These are phyloP conservation scores for Rhizopogon roseolus DNA, from an alignment of 768 basidiomycete species.

Conservation along the genomic window DNA sequence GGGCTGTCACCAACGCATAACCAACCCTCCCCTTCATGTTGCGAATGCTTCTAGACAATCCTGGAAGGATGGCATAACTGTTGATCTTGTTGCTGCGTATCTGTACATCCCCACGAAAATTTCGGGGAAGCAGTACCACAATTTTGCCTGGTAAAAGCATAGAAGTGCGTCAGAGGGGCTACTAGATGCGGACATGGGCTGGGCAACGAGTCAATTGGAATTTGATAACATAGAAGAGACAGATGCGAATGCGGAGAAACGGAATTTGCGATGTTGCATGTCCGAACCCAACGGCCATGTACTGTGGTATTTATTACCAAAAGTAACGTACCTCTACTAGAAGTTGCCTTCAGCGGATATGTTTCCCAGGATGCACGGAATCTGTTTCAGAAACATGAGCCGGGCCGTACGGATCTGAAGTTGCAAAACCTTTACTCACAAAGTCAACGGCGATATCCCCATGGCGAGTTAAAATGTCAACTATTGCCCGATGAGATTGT, in stretches of 20 bases:
- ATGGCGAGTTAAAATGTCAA: slow-evolving; percentile 31
- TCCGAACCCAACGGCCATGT: background rate
- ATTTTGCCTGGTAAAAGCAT: slow-evolving; percentile 28
- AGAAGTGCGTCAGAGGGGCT: background rate
- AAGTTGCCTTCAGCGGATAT: slow-evolving; percentile 1
- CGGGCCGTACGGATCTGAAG: background rate
- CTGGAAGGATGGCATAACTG: slow-evolving; percentile 30
- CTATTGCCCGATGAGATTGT: slow-evolving; percentile 27
- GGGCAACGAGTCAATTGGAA: background rate
- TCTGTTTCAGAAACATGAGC: slow-evolving; percentile 6
- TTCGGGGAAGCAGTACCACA: slow-evolving; percentile 30
- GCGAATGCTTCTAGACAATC: slow-evolving; percentile 23
- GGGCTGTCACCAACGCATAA: slow-evolving; percentile 2
- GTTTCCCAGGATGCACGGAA: background rate
- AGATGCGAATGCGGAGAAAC: background rate
- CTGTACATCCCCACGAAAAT: slow-evolving; percentile 34
- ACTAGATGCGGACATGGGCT: background rate
- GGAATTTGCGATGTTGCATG: background rate
- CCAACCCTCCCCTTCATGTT: slow-evolving; percentile 17
- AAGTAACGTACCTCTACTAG: slow-evolving; percentile 1
- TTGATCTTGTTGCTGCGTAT: slow-evolving; percentile 27
- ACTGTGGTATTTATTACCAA: background rate
- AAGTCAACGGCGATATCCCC: slow-evolving; percentile 28
- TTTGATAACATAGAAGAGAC: slow-evolving; percentile 6
- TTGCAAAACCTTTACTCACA: slow-evolving; percentile 5